Percentiles rank a stretch among this genome's conserved stretches.
These are phyloP conservation scores for Hyphodiscus sp. DNA, from an alignment of 2,329 filamentous ascomycete genomes.

Conservation along the genomic window DNA sequence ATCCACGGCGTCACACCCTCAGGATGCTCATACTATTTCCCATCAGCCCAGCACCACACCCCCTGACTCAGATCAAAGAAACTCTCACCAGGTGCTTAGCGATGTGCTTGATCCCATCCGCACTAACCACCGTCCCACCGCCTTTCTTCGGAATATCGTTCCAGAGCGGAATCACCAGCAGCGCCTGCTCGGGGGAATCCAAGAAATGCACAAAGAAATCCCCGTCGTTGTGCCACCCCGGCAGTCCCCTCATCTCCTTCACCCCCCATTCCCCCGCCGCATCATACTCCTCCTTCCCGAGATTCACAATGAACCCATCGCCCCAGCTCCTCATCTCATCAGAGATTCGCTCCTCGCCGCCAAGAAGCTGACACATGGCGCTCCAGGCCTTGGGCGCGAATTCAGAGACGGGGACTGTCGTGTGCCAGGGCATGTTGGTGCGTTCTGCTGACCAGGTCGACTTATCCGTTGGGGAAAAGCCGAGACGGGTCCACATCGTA, in stretches of 20 bases:
- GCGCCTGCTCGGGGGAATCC: constrained; percentile 61
- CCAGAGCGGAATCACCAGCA: constrained; percentile 63
- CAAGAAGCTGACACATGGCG: constrained; percentile 60
- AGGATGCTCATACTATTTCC: constrained; percentile 45
- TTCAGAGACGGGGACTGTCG: constrained; percentile 42
- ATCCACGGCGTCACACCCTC: constrained; percentile 62
- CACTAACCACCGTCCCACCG: constrained; percentile 60
- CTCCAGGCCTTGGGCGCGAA: constrained; percentile 62
- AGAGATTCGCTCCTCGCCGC: constrained; percentile 50
- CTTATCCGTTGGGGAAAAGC: constrained; percentile 56
- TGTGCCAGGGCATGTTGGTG: constrained; percentile 58
- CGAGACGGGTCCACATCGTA: constrained; percentile 57
- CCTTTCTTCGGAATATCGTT: constrained; percentile 53
- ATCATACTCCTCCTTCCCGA: constrained; percentile 50
- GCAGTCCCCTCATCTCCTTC: constrained; percentile 36
- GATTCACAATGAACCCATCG: constrained; percentile 64
- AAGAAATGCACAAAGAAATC: constrained; percentile 70
- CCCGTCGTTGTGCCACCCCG: constrained; percentile 63
- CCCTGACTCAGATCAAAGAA: background rate
- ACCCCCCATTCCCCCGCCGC: constrained; percentile 41
- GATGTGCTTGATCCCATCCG: constrained; percentile 49
- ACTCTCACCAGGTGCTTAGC: constrained; percentile 44
- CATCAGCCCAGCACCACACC: background rate
- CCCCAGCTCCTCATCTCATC: constrained; percentile 49
- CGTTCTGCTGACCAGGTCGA: constrained; percentile 57